Base-by-base conservation (phyloP, 768 basidiomycete species). In the Rhodotorula graminis region DNA sequence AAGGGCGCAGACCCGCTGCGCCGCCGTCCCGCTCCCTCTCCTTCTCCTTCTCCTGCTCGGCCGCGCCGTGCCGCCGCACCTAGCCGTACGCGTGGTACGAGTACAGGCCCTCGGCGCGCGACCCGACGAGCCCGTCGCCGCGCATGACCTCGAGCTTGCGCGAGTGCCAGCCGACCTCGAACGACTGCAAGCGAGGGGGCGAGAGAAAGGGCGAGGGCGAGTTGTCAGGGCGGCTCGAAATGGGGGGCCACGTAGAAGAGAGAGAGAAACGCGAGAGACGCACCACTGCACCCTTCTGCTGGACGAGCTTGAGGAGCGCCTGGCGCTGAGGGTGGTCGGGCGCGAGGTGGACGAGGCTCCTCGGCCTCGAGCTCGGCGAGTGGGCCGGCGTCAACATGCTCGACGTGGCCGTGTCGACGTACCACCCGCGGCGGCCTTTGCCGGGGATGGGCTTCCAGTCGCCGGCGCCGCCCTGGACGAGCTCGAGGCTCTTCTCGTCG, bases 61-160 rank as follows among this genome's bases (percentile, higher is more conserved):
- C 5, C 37, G 37, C 37, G 37, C 9, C 50, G 10, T 25, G 3
- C 50, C 50, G 27, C 2, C 50, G 50, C 50, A 10, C 25, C 44
- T 27, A 61, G 27, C 52, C 49, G 59, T 56, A 59, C 15, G 73
- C 64, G 44, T 75, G 72, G 63, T 66, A 78, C 3, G 52, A 93
- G 72, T 94, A 96, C 65, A 99, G 81, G 7, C 95, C 95, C 74
- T 94, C 92, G 81, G 95, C 93, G 40, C 91, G 87, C 10, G 93
- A 93, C 7, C 65, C 62, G 19, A 94, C 82, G 87, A 97, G 88
- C 21, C 94, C 95, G 77, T 89, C 85, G 8, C 93, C 95, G 78
- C 90, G 89, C 69, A 99, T 81, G 33, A 97, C 91, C 87, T 96
- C 93, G 91, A 96, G 93, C 83, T 99, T 99, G 69, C 94, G 83